Evolutionary conservation across 805 yeast genomes (phyloP).

Genomic region (Metschnikowia drakensbergensis): DNA sequence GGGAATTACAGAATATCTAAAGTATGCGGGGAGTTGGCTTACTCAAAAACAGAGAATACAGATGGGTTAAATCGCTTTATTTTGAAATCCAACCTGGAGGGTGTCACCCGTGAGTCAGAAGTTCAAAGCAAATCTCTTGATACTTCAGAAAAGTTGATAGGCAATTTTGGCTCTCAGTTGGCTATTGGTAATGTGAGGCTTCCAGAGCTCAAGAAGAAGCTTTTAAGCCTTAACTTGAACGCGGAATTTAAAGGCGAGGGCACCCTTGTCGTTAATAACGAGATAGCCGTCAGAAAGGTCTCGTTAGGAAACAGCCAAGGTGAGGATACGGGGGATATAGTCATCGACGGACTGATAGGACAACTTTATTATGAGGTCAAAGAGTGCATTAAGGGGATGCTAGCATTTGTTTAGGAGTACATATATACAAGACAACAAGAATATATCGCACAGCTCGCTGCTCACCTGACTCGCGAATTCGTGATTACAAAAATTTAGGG

Average conservation of each 20-base stretch:
- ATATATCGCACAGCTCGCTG: not conserved
- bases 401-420: conserved; percentile 57
- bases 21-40: conserved; percentile 62
- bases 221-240: conserved; percentile 53
- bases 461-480: not conserved
- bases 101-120: not conserved
- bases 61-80: conserved; percentile 13
- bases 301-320: conserved; percentile 33
- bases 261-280: conserved; percentile 77
- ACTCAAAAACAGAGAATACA: conserved; percentile 15
- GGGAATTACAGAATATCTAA: conserved; percentile 83
- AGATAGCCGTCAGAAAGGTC: conserved; percentile 69
- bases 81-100: conserved; percentile 4
- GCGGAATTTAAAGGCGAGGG: conserved; percentile 96
- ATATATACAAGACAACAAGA: not conserved
- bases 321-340: conserved; percentile 71
- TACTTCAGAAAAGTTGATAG: not conserved
- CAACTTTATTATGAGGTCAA: conserved; percentile 75
- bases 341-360: conserved; percentile 78
- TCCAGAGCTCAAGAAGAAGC: conserved; percentile 68
- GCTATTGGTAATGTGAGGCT: conserved; percentile 87
- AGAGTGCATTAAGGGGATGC: conserved; percentile 63
- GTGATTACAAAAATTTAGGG: not conserved
- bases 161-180: conserved; percentile 24
- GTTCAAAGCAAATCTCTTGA: not conserved